Evolutionary conservation across 2,329 filamentous ascomycete genomes (phyloP).

Genomic region (Hypoxylon sp.): DNA sequence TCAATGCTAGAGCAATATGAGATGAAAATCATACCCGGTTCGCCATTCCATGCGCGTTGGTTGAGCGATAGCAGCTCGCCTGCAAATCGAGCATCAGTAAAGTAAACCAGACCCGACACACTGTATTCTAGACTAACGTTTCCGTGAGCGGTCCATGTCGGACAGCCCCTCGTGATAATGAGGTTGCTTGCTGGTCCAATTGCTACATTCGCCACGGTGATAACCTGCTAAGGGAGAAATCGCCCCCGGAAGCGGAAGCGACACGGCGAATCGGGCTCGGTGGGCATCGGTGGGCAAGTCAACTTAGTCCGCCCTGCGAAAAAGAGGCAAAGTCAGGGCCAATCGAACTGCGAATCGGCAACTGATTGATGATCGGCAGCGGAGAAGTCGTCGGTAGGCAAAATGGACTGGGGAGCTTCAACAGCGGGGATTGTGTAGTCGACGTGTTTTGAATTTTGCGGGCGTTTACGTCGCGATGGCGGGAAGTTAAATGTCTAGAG

Average conservation of each 20-base stretch:
- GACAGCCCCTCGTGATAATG: constrained; percentile 57
- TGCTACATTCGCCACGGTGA: constrained; percentile 64
- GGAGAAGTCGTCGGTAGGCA: neutral
- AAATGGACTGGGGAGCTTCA: constrained; percentile 3
- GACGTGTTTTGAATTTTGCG: constrained; percentile 3
- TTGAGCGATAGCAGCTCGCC: constrained; percentile 94
- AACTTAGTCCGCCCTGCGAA: constrained; percentile 48
- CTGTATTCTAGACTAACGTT: constrained; percentile 63
- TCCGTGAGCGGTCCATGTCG: constrained; percentile 75
- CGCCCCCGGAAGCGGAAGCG: constrained; percentile 60
- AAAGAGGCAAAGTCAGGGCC: constrained; percentile 40
- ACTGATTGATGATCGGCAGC: constrained; percentile 6
- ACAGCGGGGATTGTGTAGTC: constrained; percentile 1
- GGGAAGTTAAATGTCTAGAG: constrained; percentile 29
- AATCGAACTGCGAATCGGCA: constrained; percentile 19
- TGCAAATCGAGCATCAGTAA: constrained; percentile 59
- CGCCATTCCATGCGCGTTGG: constrained; percentile 87
- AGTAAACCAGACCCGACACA: constrained; percentile 15
- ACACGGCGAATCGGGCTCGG: constrained; percentile 60
- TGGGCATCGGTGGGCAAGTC: constrained; percentile 60
- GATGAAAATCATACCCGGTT: constrained; percentile 74
- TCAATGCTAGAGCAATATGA: neutral
- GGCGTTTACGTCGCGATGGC: constrained; percentile 7
- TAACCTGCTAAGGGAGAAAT: constrained; percentile 62
- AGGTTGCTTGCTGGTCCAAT: constrained; percentile 47